Conservation (phyloP, 164 flowering plant genomes). For the Umbellularia californica region DNA sequence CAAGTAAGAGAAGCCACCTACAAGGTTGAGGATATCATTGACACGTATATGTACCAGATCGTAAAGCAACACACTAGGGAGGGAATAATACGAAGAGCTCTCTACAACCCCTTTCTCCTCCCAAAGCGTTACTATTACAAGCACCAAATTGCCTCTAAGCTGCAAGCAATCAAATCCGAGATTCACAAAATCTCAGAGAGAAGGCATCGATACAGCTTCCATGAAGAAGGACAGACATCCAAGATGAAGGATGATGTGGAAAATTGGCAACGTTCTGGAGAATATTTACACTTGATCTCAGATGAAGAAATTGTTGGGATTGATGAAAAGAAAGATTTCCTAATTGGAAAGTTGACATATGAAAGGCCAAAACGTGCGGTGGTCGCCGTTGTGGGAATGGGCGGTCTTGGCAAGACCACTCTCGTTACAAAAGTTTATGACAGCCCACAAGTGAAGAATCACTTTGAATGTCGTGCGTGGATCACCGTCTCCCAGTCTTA, state of each 20-base stretch:
- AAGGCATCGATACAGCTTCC: neutral
- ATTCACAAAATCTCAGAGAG: no score
- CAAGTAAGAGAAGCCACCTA: neutral
- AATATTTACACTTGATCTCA: neutral
- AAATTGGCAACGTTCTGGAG: neutral
- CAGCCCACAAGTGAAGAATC: neutral
- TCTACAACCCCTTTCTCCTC: no score
- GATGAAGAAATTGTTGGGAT: conserved; percentile 32
- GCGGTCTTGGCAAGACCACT: conserved; percentile 21
- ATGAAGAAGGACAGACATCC: neutral
- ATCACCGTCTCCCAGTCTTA: conserved; percentile 9
- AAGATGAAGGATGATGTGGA: neutral
- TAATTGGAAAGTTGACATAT: conserved; percentile 24
- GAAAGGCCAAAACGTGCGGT: neutral
- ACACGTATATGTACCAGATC: no score
- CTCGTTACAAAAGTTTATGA: conserved; percentile 14
- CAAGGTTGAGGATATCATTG: neutral
- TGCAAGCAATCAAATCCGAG: no score
- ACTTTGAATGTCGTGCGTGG: conserved; percentile 20
- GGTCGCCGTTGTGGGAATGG: conserved; percentile 12
- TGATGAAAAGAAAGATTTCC: conserved; percentile 17
- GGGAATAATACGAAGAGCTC: no score
- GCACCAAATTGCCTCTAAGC: no score
- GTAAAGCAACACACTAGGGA: no score
- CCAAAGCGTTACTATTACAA: no score